A percentile compares a stretch with the other conserved stretches of the same genome.
Conservation (phyloP, 495 filamentous ascomycete genomes). For the Cenococcum geophilum region DNA sequence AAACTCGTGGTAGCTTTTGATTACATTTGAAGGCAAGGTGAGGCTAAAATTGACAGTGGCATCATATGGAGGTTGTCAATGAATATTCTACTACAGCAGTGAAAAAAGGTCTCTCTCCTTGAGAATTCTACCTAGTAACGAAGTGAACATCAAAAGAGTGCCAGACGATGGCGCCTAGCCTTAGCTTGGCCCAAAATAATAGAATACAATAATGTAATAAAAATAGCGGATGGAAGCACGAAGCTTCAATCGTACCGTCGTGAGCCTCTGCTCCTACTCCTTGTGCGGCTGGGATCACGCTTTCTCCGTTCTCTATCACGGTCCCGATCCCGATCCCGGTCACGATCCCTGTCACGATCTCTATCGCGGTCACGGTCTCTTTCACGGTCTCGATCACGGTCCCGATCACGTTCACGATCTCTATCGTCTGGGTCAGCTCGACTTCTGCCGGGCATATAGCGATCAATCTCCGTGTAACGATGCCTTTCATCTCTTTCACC, state of each 20-base stretch:
- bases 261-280: conserved; percentile 9
- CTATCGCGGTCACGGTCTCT: conserved; percentile 48
- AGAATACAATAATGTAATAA: no score
- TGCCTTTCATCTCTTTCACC: conserved; percentile 16
- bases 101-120: no score
- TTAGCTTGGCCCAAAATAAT: no score
- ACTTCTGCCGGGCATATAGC: conserved; percentile 32
- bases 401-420: conserved; percentile 6
- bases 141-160: no score
- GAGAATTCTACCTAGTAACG: no score
- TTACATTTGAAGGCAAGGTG: no score
- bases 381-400: conserved; percentile 47
- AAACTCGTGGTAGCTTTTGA: no score
- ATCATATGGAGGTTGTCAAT: no score
- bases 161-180: no score
- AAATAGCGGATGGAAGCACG: no score
- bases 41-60: no score
- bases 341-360: conserved; percentile 40
- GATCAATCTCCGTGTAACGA: conserved; percentile 32
- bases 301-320: conserved; percentile 24
- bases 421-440: conserved; percentile 1
- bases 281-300: conserved; percentile 12
- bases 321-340: conserved; percentile 23
- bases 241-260: background rate
- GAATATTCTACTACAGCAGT: no score